Conservation (phyloP, 345 rosid genomes). For the Psidium guajava region DNA sequence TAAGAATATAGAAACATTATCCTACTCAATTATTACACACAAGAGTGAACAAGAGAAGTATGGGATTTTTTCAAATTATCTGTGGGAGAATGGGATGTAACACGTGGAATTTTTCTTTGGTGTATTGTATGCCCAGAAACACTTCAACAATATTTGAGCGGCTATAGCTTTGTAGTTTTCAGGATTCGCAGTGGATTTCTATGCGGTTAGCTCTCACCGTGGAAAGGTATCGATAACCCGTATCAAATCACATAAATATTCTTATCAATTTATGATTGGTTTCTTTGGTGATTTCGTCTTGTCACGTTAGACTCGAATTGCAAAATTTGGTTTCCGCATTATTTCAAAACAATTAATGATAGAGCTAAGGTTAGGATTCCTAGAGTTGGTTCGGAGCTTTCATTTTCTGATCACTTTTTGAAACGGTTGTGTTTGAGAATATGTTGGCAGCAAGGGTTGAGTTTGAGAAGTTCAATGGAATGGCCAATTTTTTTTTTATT, state of each 20-base stretch:
- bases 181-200: neutral
- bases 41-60: neutral
- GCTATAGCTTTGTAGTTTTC: neutral
- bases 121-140: neutral
- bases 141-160: neutral
- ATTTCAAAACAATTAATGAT: neutral
- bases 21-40: neutral
- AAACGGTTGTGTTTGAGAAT: neutral
- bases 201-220: accelerated
- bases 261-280: neutral
- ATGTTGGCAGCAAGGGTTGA: neutral
- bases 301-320: neutral
- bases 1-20: neutral
- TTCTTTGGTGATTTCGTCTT: neutral
- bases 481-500: neutral
- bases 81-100: neutral
- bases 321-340: neutral
- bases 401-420: neutral
- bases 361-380: neutral
- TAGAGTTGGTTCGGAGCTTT: neutral
- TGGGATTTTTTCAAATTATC: neutral
- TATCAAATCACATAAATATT: neutral
- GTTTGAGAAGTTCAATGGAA: neutral
- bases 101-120: neutral
- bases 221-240: accelerated